Percentiles rank a stretch among this genome's conserved stretches.
Evolutionary conservation across 768 basidiomycete genomes (phyloP).

Genomic region (Lentinula raphanica): DNA sequence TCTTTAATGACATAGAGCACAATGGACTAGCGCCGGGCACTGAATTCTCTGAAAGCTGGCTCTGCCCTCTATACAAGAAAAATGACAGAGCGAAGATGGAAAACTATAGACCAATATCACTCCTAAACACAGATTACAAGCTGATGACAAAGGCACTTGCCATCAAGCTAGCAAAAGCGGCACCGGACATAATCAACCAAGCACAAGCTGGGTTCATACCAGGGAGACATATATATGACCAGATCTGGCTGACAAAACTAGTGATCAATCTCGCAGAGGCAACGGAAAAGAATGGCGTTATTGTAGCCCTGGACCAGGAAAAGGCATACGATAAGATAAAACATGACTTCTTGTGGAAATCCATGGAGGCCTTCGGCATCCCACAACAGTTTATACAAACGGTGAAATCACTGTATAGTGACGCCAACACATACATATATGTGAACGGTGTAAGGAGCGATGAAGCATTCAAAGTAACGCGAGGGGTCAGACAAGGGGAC

Average conservation of each 20-base stretch:
- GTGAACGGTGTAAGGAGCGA: constrained; percentile 17
- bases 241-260: constrained; percentile 10
- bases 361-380: constrained; percentile 7
- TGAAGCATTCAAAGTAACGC: constrained; percentile 12
- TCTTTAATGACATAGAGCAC: constrained; percentile 13
- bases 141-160: constrained; percentile 13
- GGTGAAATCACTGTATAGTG: constrained; percentile 16
- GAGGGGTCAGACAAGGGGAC: constrained; percentile 30
- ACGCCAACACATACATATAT: constrained; percentile 14
- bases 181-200: constrained; percentile 15
- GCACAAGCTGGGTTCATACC: constrained; percentile 24
- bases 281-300: constrained; percentile 10
- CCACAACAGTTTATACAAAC: constrained; percentile 13
- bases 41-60: constrained; percentile 18
- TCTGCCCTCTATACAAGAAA: constrained; percentile 27
- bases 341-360: constrained; percentile 13
- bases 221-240: neutral
- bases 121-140: constrained; percentile 16
- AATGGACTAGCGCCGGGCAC: constrained; percentile 1
- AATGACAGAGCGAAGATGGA: constrained; percentile 15
- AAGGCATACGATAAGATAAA: constrained; percentile 8
- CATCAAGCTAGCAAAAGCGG: constrained; percentile 9
- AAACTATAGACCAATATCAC: constrained; percentile 20
- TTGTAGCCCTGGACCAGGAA: neutral
- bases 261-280: constrained; percentile 8